These are phyloP conservation scores for Arthrobotrys sinensis DNA, from an alignment of 2,329 filamentous ascomycete genomes.

Conservation along the genomic window DNA sequence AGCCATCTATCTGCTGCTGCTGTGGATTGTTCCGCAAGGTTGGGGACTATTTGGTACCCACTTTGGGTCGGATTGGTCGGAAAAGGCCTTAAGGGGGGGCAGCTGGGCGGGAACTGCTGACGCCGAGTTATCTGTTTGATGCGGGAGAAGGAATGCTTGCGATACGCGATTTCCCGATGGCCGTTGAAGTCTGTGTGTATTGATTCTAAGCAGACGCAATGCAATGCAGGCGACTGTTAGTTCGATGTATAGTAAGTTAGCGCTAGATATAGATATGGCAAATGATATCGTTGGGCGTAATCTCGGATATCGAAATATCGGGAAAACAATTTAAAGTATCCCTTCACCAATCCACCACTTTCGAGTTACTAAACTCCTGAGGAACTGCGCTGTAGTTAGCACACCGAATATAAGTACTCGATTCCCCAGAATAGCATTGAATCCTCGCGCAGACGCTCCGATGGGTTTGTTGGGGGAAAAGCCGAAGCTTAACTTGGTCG, in stretches of 20 bases:
- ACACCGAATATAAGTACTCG: slow-evolving; percentile 5
- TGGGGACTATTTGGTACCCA: slow-evolving; percentile 7
- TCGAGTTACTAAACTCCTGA: background rate
- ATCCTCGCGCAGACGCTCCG: slow-evolving; percentile 16
- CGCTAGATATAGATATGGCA: too few species aligned
- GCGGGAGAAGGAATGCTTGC: slow-evolving; percentile 10
- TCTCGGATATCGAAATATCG: background rate
- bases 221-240: slow-evolving; percentile 16
- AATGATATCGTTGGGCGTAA: slow-evolving; percentile 20
- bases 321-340: background rate
- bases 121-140: slow-evolving; percentile 21
- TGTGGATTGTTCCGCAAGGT: background rate
- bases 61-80: slow-evolving; percentile 7
- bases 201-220: background rate
- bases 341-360: background rate
- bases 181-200: background rate
- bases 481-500: slow-evolving; percentile 27
- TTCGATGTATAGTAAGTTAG: background rate
- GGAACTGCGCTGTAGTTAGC: background rate
- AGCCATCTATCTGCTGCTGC: background rate
- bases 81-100: background rate
- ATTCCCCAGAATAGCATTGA: background rate
- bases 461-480: slow-evolving; percentile 42
- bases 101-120: slow-evolving; percentile 14
- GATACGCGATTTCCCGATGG: slow-evolving; percentile 50